Base-by-base conservation (phyloP, 192 early-diverging fungal genomes). In the Phycomyces blakesleeanus region DNA sequence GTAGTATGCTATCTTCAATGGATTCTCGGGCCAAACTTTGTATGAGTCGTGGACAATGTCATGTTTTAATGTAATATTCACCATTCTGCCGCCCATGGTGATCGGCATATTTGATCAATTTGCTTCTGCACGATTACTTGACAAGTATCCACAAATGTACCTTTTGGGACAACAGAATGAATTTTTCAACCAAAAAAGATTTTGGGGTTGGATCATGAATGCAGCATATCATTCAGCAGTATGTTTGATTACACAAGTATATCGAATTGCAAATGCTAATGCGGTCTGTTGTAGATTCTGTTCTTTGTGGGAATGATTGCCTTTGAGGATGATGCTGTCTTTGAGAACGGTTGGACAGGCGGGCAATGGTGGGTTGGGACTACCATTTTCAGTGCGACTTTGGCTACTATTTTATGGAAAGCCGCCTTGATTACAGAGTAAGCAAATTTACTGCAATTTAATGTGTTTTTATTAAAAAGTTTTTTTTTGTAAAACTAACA, bases 51-150 rank as follows among this genome's bases (percentile, higher is more conserved):
- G 97, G 97, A 96, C 94, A 0, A 89, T 93, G 63, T 90, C 94
- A 0, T 85, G 90, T 52, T 99, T 94, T 76, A 99, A 95, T 64
- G 91, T 99, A 25, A 87, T 90, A 52, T 96, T 99, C 68, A 94
- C 95, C 0, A 87, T 97, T 40, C 82, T 97, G 76, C 94, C 96
- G 41, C 97, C 97, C 1, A 80, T 98, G 67, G 90, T 87, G 18
- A 93, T 99, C 52, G 97, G 97, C 57, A 88, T 97, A n/a, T 99
- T 99, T 80, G 97, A 99, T 75, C 94, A 96, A 74, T 93, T 87
- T 72, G 85, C 95, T 25, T 90, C 86, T 54, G 91, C 94, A 41
- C 84, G 97, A 63, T 93, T 93, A 81, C 74, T 99, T 24, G 95
- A 99, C 72, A 86, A 88, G 20, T 99, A 99, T 72, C 97, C 97